Evolutionary conservation across 495 filamentous ascomycete species (phyloP), one percentile per base, ranked within the genome.

Genomic region (Neurospora pannonica): DNA sequence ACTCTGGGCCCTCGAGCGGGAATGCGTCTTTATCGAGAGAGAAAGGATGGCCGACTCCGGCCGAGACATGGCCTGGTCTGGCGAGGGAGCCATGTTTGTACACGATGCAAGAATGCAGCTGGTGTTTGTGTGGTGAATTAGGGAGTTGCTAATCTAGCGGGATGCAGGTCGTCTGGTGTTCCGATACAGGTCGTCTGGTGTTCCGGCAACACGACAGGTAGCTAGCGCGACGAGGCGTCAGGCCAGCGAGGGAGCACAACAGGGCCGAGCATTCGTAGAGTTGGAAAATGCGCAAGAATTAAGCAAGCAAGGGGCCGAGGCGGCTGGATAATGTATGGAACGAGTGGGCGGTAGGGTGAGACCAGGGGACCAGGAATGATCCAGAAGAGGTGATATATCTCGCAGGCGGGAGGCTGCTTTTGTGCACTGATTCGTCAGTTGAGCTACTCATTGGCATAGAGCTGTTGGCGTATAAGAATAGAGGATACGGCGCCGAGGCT

Each of bases 1-100:
- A 77, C 87, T 89, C 73, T 85, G 86, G 15, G 85, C 80, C 73
- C 85, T 79, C 34, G 84, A 85, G 39, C 82, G 81, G 31, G 81
- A 76, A 38, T 77, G 77, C 73, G 82, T 81, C 74, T 76, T 79
- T 71, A 82, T 83, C 28, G 81, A 76, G 43, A 81, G 77, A 74
- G 81, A 84, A 76, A 76, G 77, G 71, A 83, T 70, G 76, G 77
- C 78, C 71, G 84, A 82, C 42, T 82, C 81, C 36, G 83, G 78
- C 73, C 79, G 84, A 81, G 85, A 82, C 79, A 81, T 75, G 78
- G 78, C 76, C 75, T 80, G 75, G 48, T 85, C 82, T 75, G 80
- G 77, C 48, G 78, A 74, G 73, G 79, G 72, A 69, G 71, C 70
- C 77, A 79, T 80, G 71, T 67, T 67, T 19, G 54, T 34, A 34